Conservation (phyloP, 139 green algal genomes). For the Eudorina sp. region DNA sequence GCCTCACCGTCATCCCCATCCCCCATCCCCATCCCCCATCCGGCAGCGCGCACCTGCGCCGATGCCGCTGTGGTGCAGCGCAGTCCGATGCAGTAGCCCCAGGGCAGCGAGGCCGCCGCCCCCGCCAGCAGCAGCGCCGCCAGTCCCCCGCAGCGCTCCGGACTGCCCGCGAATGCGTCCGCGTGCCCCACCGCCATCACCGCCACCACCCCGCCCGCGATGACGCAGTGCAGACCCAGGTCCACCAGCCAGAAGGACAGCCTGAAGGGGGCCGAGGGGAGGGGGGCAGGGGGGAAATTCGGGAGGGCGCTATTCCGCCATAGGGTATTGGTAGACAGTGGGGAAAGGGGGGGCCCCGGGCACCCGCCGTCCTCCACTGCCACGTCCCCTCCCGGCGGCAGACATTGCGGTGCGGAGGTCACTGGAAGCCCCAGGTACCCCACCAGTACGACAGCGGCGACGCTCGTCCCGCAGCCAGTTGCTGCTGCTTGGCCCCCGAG, state of each 20-base stretch:
- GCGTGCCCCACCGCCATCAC: slow-evolving; percentile 21
- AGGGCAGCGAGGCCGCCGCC: slow-evolving; percentile 15
- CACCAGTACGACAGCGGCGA: slow-evolving; percentile 16
- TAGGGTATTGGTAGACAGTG: too few species aligned
- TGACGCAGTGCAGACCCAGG: background rate
- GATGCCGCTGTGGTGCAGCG: background rate
- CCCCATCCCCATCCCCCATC: background rate
- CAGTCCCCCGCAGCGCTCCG: background rate
- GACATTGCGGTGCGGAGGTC: background rate
- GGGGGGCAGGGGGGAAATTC: background rate
- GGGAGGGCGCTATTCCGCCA: too few species aligned
- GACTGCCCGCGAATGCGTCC: background rate
- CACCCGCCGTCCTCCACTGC: too few species aligned
- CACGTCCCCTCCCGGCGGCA: too few species aligned
- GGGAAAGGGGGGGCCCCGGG: too few species aligned
- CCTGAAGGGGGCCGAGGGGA: background rate
- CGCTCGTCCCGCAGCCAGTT: slow-evolving; percentile 6
- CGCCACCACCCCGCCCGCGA: background rate
- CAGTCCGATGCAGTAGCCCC: slow-evolving; percentile 33
- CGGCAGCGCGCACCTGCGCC: slow-evolving; percentile 15
- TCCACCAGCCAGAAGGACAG: slow-evolving; percentile 22
- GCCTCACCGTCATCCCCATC: background rate
- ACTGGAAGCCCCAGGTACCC: too few species aligned
- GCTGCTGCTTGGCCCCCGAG: slow-evolving; percentile 40
- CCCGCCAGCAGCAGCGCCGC: background rate